Evolutionary conservation across 768 basidiomycete genomes (phyloP).

Genomic region (Gautieria morchelliformis): DNA sequence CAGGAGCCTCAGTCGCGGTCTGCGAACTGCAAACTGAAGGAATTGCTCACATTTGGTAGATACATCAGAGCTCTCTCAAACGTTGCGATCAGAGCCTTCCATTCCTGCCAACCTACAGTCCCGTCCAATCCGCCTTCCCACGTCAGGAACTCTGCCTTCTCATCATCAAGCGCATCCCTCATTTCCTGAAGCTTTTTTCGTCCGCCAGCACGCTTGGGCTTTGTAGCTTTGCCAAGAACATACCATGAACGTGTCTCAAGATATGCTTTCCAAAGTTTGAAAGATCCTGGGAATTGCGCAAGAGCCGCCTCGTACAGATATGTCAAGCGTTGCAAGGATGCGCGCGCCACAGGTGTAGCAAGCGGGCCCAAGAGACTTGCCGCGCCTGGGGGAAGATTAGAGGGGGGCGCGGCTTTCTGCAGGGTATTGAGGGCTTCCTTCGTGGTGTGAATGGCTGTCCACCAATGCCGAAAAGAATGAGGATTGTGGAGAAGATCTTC

Average conservation of each 20-base stretch:
- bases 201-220: conserved; percentile 73
- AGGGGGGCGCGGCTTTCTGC: conserved; percentile 45
- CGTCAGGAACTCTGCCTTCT: conserved; percentile 64
- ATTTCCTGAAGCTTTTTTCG: conserved; percentile 89
- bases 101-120: conserved; percentile 92
- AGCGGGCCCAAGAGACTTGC: conserved; percentile 68
- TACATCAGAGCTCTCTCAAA: conserved; percentile 94
- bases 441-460: conserved; percentile 70
- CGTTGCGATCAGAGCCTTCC: conserved; percentile 77
- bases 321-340: conserved; percentile 72
- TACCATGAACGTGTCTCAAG: conserved; percentile 73
- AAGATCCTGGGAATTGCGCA: conserved; percentile 75
- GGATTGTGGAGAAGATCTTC: conserved; percentile 92
- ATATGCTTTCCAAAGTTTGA: conserved; percentile 96
- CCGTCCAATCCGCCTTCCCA: conserved; percentile 86
- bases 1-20: not conserved
- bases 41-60: conserved; percentile 57
- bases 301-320: conserved; percentile 95
- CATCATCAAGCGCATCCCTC: conserved; percentile 83
- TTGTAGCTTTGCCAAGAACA: conserved; percentile 67
- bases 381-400: conserved; percentile 39
- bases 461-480: conserved; percentile 87
- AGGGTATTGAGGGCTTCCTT: conserved; percentile 53
- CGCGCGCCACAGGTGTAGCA: conserved; percentile 59
- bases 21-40: not conserved